Evolutionary conservation across 768 basidiomycete species (phyloP), one percentile per base, ranked within the genome.

Genomic region (Hypholoma fasciculare): DNA sequence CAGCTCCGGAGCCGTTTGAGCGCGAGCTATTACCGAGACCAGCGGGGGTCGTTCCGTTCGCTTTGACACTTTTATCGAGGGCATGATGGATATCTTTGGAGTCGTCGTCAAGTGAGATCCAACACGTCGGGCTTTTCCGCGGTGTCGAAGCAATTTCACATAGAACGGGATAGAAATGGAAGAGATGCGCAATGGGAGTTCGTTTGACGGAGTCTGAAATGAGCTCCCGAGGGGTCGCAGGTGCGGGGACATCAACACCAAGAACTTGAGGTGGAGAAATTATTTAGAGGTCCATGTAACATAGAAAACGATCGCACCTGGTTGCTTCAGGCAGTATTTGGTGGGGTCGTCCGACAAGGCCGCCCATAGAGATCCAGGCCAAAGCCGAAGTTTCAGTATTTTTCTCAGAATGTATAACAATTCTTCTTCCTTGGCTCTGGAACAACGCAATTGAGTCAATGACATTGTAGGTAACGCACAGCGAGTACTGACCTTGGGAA

Each of bases 381-480:
- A 90, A 9, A 97, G 72, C n/a, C 79, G 78, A 19, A 95, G 74
- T 37, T 82, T 80, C 12, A 85, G 76, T n/a, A 98, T 74, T 60
- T 92, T 91, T 42, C 83, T 83, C 12, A 98, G 73, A 26, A 94
- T 82, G 67, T 95, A 96, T 1, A 96, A 69, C 13, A 98, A 68
- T 64, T 98, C 96, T 64, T 96, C 94, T 71, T 98, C 94, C 23
- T 93, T 82, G 0, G 86, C 83, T 54, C 95, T 95, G 42, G 0
- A 34, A 19, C 37, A 47, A 57, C 39, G 44, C 44, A 20, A 52
- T 30, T 43, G 38, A 16, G 34, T 37, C 46, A 55, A 19, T 47
- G 23, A 11, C 13, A 57, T 38, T n/a, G 19, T 13, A 26, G 14
- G 14, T 34, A 42, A 34, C 12, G 42, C 49, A 12, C 37, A 49